Evolutionary conservation across 768 basidiomycete genomes (phyloP).

Genomic region (Hysterangium stoloniferum): DNA sequence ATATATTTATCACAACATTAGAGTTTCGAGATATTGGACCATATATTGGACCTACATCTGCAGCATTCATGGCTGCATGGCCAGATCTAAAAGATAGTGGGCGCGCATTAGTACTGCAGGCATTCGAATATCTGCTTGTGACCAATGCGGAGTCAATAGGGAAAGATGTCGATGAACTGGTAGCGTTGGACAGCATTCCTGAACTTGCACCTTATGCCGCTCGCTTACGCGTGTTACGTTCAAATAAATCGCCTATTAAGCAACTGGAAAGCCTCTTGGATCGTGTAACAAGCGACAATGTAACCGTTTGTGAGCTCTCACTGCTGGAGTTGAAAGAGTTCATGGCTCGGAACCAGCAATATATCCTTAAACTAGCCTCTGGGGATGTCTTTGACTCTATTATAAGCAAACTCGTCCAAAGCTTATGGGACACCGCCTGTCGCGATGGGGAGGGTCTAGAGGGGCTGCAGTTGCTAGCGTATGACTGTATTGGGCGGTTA

Average conservation of each 20-base stretch:
- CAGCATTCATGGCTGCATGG: constrained; percentile 79
- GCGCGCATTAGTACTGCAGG: constrained; percentile 45
- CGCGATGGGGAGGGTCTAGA: constrained; percentile 76
- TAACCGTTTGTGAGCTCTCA: constrained; percentile 65
- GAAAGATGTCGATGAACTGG: constrained; percentile 65
- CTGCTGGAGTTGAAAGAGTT: constrained; percentile 68
- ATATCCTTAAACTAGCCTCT: constrained; percentile 55
- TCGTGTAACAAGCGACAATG: constrained; percentile 72
- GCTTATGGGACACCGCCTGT: constrained; percentile 60
- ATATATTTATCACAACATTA: constrained; percentile 63
- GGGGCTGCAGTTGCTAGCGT: constrained; percentile 58
- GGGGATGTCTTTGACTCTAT: constrained; percentile 83
- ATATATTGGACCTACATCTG: constrained; percentile 80
- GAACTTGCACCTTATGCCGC: constrained; percentile 37
- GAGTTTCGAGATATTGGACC: constrained; percentile 66
- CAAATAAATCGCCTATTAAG: constrained; percentile 39
- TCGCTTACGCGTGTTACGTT: constrained; percentile 34
- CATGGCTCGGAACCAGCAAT: constrained; percentile 34
- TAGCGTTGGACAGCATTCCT: constrained; percentile 65
- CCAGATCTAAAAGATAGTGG: constrained; percentile 44
- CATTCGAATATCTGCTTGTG: constrained; percentile 63
- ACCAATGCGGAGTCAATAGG: constrained; percentile 50
- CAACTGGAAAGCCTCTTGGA: constrained; percentile 59
- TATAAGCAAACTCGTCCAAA: constrained; percentile 58
- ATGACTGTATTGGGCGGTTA: constrained; percentile 84